These are phyloP conservation scores for Trichaptum fuscoviolaceum DNA, from an alignment of 768 basidiomycete species.

Conservation along the genomic window DNA sequence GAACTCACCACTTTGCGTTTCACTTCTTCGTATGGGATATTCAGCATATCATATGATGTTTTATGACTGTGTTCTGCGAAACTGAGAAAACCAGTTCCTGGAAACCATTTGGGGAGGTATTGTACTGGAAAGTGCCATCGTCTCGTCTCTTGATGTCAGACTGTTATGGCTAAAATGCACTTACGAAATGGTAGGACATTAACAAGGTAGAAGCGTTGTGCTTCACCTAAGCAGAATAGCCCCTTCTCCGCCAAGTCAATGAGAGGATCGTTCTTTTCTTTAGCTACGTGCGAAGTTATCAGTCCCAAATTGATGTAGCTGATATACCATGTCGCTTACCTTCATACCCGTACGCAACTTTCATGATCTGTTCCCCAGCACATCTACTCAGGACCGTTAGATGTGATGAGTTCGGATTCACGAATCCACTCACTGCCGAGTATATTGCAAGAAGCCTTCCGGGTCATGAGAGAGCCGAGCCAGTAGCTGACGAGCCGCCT, in stretches of 20 bases:
- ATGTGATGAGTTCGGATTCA: background rate
- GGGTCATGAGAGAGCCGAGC: background rate
- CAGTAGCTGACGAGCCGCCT: background rate
- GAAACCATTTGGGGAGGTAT: background rate
- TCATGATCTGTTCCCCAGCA: background rate
- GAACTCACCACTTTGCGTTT: background rate
- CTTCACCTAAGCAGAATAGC: background rate
- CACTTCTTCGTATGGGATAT: background rate
- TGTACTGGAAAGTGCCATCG: background rate
- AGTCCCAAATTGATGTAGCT: background rate
- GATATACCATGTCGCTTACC: background rate
- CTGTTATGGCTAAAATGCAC: background rate
- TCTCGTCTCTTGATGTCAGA: background rate
- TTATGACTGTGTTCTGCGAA: background rate
- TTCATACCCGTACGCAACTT: background rate
- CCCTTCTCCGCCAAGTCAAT: background rate
- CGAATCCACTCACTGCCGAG: background rate
- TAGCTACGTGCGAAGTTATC: background rate
- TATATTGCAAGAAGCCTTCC: background rate
- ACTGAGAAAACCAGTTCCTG: background rate
- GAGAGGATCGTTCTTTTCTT: background rate
- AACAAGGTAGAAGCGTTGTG: background rate
- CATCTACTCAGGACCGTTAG: background rate
- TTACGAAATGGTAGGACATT: background rate
- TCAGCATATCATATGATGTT: background rate